These are phyloP conservation scores for Sistotremastrum niveocremeum DNA, from an alignment of 768 basidiomycete genomes.

Conservation along the genomic window DNA sequence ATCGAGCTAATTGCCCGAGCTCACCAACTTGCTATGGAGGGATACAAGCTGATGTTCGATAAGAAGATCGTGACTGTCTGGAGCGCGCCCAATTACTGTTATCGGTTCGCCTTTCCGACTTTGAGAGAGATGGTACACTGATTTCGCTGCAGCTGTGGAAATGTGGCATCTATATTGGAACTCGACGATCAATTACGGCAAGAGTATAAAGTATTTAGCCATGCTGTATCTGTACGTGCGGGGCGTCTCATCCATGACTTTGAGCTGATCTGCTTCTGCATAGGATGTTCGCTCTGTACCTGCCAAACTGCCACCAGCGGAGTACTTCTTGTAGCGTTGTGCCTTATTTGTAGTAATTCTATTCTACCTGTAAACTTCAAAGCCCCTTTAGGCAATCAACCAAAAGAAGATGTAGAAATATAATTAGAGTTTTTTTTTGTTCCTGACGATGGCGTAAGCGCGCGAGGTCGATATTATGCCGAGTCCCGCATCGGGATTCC, in stretches of 20 bases:
- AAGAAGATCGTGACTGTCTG: conserved; percentile 91
- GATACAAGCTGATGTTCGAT: conserved; percentile 96
- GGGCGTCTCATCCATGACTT: conserved; percentile 1
- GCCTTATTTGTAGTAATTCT: neutral
- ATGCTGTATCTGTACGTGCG: conserved; percentile 66
- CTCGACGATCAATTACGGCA: conserved; percentile 87
- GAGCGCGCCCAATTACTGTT: conserved; percentile 98
- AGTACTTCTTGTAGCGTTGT: conserved; percentile 56
- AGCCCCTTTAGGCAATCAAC: no score
- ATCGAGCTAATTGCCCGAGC: conserved; percentile 94
- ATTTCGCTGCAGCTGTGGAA: conserved; percentile 59
- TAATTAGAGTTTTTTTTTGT: no score
- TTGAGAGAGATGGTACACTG: neutral
- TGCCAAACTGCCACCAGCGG: conserved; percentile 73
- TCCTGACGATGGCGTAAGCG: no score
- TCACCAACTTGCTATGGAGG: conserved; percentile 97
- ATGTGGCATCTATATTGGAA: conserved; percentile 89
- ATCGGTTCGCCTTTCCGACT: conserved; percentile 45
- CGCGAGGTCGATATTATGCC: no score
- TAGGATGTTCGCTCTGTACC: conserved; percentile 73
- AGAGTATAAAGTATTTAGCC: conserved; percentile 91
- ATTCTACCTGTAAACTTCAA: no score
- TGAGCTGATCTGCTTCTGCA: neutral
- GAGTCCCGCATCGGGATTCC: no score
- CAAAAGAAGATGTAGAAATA: no score